Evolutionary conservation across 768 basidiomycete genomes (phyloP).

Genomic region (Hemileccinum rubropunctum): DNA sequence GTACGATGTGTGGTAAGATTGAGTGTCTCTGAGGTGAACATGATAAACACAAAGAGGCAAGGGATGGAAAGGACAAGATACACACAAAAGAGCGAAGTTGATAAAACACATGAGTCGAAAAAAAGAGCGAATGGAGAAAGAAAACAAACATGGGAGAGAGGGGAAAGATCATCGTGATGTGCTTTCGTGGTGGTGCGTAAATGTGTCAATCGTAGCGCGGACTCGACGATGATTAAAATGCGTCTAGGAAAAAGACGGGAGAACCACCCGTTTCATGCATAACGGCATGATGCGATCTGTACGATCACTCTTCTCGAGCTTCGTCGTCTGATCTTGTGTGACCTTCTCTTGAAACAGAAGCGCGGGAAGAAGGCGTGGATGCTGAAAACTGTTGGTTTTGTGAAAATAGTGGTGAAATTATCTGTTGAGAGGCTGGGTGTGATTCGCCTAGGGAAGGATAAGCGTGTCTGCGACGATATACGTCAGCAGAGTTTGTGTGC

Average conservation of each 20-base stretch:
- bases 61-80: neutral
- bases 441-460: slow-evolving; percentile 15
- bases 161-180: slow-evolving; percentile 19
- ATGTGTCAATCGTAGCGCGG: slow-evolving; percentile 18
- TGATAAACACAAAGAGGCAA: neutral
- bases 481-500: slow-evolving; percentile 8
- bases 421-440: slow-evolving; percentile 11
- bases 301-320: slow-evolving; percentile 14
- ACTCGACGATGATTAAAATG: neutral
- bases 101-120: neutral
- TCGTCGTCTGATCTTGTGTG: slow-evolving; percentile 22
- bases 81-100: slow-evolving; percentile 1
- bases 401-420: slow-evolving; percentile 17
- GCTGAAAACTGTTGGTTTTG: slow-evolving; percentile 14
- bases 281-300: slow-evolving; percentile 15
- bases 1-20: slow-evolving; percentile 18
- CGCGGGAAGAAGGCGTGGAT: slow-evolving; percentile 8
- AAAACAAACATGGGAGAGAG: neutral
- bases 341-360: slow-evolving; percentile 13
- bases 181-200: slow-evolving; percentile 24
- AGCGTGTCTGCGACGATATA: slow-evolving; percentile 11
- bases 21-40: neutral
- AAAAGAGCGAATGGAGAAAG: neutral
- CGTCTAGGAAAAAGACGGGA: neutral
- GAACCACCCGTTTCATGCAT: slow-evolving; percentile 2